Base-by-base conservation (phyloP, 805 yeast genomes). In the Pichia deserticola region DNA sequence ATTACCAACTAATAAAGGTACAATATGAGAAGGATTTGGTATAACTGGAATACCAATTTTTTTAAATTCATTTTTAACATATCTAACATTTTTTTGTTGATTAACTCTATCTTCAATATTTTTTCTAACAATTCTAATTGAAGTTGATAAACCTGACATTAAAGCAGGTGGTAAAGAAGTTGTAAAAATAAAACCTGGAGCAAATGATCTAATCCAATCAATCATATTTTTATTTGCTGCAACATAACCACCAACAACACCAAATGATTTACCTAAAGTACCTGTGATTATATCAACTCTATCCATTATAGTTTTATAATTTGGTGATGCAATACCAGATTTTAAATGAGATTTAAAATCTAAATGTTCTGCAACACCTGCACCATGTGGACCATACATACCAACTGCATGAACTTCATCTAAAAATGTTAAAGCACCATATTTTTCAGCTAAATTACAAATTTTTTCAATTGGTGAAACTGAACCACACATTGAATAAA, bases 401-500 rank as follows among this genome's bases (percentile, higher is more conserved):
- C 99, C 99, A 43, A 93, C 98, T 36, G 99, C 98, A 64, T 93
- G 99, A 37, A 93, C 99, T 70, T 93, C 99, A 67, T 93, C 99
- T 66, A 93, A 75, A 69, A 93, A 93, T 33, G 99, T 93, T 60
- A 93, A 70, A 43, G 98, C 98, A 54, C 98, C 98, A 66, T 93
- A 93, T 70, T 93, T 89, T 48, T 93, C 97, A 39, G 99, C 99
- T 62, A 93, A 76, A 59, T 90, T 96, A 67, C 97, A 92, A 57
- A 93, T 89, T 54, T 78, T 81, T 61, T 85, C 88, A 60, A 93
- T 93, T 46, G 97, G 97, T 37, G 97, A 86, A 51, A 93, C 87
- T 11, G 97, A 88, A 45, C 99, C 99, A 63, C 97, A 89, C 99
- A 93, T 93, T 49, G 97, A 90, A 70, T 93, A 93, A 48, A 93